These are phyloP conservation scores for Misopates orontium DNA, from an alignment of 257 asterid species.

Conservation along the genomic window DNA sequence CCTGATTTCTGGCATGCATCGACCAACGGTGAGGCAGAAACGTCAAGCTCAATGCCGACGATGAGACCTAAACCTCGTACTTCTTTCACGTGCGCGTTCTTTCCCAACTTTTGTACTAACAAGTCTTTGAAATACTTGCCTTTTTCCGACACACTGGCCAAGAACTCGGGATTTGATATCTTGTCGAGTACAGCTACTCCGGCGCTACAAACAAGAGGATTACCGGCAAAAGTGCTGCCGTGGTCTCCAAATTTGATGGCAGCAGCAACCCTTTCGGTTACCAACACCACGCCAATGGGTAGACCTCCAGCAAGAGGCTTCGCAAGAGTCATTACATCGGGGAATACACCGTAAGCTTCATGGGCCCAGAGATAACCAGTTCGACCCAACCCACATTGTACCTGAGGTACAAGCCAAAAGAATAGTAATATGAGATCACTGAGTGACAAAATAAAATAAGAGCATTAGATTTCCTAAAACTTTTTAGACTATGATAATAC, in stretches of 20 bases:
- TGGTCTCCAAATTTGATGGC: conserved; percentile 84
- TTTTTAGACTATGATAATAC: too few species aligned
- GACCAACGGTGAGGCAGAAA: conserved; percentile 65
- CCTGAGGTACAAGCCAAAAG: conserved; percentile 38
- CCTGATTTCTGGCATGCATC: conserved; percentile 78
- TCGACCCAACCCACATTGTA: conserved; percentile 96
- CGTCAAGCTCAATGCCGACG: conserved; percentile 81
- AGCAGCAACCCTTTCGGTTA: conserved; percentile 65
- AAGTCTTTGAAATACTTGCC: conserved; percentile 65
- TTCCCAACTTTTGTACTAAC: conserved; percentile 51
- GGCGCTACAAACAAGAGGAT: conserved; percentile 85
- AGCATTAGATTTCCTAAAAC: too few species aligned
- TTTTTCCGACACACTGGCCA: conserved; percentile 58
- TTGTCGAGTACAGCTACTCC: conserved; percentile 75
- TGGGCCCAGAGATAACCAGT: conserved; percentile 94
- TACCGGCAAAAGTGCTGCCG: conserved; percentile 96
- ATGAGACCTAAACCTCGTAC: conserved; percentile 83
- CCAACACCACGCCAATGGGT: conserved; percentile 85
- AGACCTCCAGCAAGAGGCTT: conserved; percentile 99
- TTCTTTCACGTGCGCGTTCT: conserved; percentile 69
- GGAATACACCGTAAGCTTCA: conserved; percentile 65
- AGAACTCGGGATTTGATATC: conserved; percentile 63
- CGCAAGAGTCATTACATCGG: conserved; percentile 93
- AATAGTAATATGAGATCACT: too few species aligned
- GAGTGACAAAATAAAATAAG: too few species aligned